Base-by-base conservation (phyloP, 2,329 filamentous ascomycete genomes). In the Fusarium sp. region DNA sequence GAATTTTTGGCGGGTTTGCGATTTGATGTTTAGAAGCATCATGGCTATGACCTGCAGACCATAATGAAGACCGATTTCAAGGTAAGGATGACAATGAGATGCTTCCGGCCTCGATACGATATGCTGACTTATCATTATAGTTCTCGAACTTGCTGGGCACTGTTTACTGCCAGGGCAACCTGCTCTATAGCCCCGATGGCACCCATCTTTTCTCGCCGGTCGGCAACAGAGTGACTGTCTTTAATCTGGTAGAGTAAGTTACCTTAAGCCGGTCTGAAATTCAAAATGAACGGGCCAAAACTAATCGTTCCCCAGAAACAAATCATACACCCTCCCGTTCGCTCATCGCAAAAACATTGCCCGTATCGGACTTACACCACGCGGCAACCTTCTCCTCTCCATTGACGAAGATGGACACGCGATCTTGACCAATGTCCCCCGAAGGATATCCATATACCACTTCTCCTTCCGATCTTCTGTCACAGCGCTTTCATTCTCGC, bases 61-160 rank as follows among this genome's bases (percentile, higher is more conserved):
- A 91, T 84, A 82, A 99, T 99, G 96, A 99, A 98, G 93, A 98
- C 95, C 76, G 96, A 98, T 85, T 99, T 98, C 84, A 97, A 96
- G 91, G 96, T 97, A 85, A 72, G 83, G 66, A 67, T 60, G 15
- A n/a, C 46, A 42, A 42, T 43, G 12, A 28, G 58, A 33, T 38
- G 2, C 2, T 28, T 5, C 9, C 5, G 9, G 33, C 21, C 9
- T 4, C 2, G 18, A 3, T 28, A 9, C 15, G 10, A 23, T 23
- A 9, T 60, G 3, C 43, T 73, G 16, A 74, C 47, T 30, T 21
- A 3, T 5, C 11, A 43, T 15, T 15, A 30, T 79, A 98, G 95
- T 99, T 99, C 86, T 97, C 96, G 82, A 99, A 98, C 85, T 90
- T 99, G 82, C 90, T 99, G 80, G 97, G 96, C 81, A 99, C 96